phyloP scores from a whole-genome alignment of 192 early-diverging fungal genomes.

The Coemansia sp. region DNA sequence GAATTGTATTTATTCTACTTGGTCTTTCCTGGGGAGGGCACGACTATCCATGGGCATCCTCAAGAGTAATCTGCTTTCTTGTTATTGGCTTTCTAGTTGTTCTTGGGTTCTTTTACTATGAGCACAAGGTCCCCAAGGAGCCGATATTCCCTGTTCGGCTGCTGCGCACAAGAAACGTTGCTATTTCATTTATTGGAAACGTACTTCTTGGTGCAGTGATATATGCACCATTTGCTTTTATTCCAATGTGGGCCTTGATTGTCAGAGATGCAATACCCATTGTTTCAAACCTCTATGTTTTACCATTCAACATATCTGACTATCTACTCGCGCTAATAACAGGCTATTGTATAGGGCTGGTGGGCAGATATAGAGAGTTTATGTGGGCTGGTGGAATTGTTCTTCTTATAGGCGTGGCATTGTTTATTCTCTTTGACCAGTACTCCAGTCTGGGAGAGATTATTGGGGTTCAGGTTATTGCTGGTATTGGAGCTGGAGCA shows the following conservation, averaged over 20 bases:
- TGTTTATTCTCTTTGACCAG: constrained; percentile 61
- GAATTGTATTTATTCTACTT: constrained; percentile 65
- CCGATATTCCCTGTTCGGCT: constrained; percentile 64
- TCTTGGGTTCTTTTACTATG: constrained; percentile 58
- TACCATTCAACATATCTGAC: constrained; percentile 74
- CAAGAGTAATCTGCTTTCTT: constrained; percentile 52
- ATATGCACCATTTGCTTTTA: constrained; percentile 63
- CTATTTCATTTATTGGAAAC: constrained; percentile 22
- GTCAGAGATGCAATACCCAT: constrained; percentile 60
- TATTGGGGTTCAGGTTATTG: constrained; percentile 65
- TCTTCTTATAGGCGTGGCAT: constrained; percentile 60
- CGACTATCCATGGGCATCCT: constrained; percentile 68
- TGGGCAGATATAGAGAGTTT: constrained; percentile 61
- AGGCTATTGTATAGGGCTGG: constrained; percentile 60
- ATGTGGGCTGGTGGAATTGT: constrained; percentile 67
- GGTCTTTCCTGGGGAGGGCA: constrained; percentile 82
- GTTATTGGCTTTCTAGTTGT: constrained; percentile 19
- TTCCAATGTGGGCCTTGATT: constrained; percentile 63
- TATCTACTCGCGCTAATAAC: constrained; percentile 62
- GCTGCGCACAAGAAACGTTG: constrained; percentile 54
- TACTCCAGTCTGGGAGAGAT: constrained; percentile 53
- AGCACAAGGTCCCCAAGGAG: constrained; percentile 58
- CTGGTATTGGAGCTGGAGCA: constrained; percentile 72
- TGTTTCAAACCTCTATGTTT: constrained; percentile 66
- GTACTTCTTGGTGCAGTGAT: constrained; percentile 46